These are phyloP conservation scores for Eremothecium sinecaudum DNA, from an alignment of 1,139 yeast genomes.

Conservation along the genomic window DNA sequence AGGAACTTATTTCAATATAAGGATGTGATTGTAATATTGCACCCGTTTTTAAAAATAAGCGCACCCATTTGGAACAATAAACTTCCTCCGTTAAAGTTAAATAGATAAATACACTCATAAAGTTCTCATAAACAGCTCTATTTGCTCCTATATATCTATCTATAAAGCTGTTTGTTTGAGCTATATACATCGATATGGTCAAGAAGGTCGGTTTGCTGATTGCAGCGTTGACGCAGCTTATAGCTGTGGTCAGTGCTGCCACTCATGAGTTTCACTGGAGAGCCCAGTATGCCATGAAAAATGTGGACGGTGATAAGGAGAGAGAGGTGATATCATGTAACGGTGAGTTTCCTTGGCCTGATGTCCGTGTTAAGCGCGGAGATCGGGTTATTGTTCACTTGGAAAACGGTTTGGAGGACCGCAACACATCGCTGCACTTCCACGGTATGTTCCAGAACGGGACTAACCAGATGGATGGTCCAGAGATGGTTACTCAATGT, in stretches of 20 bases:
- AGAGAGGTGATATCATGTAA: conserved; percentile 73
- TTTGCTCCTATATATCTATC: no score
- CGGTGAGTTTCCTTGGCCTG: conserved; percentile 80
- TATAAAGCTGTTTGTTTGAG: no score
- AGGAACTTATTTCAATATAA: no score
- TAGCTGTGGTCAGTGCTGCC: conserved; percentile 38
- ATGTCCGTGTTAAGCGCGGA: conserved; percentile 57
- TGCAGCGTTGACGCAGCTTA: not conserved
- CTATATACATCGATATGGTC: no score
- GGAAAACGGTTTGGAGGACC: conserved; percentile 56
- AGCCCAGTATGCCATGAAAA: conserved; percentile 58
- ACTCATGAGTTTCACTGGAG: conserved; percentile 66
- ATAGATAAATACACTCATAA: no score
- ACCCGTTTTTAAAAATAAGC: no score
- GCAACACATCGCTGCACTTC: conserved; percentile 74
- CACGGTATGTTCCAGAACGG: conserved; percentile 85
- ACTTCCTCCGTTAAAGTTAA: no score
- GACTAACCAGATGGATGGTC: conserved; percentile 74
- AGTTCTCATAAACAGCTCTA: no score
- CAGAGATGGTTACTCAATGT: conserved; percentile 78
- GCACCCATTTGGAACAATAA: no score
- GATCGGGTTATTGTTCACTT: conserved; percentile 65
- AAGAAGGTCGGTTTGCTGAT: not conserved
- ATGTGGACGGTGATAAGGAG: conserved; percentile 65
- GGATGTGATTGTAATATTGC: no score